Evolutionary conservation across 805 yeast genomes (phyloP).

Genomic region (Teunomyces pallodes): DNA sequence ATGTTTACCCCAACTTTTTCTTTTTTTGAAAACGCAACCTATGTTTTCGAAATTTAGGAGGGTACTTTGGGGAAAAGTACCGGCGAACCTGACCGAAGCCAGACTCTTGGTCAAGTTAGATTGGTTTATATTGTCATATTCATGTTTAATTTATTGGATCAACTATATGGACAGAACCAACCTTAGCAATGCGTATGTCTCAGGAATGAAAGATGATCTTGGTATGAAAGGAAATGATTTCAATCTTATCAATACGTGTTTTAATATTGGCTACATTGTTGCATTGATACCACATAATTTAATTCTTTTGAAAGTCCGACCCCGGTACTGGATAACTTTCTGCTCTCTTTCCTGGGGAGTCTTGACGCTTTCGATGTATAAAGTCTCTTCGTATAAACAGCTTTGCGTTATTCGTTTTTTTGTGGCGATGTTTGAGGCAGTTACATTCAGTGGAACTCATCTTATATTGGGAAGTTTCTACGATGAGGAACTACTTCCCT

Average conservation of each 20-base stretch:
- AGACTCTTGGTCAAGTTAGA: constrained; percentile 35
- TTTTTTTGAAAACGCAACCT: neutral
- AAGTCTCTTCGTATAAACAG: constrained; percentile 45
- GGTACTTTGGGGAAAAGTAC: constrained; percentile 29
- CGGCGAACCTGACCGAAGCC: constrained; percentile 28
- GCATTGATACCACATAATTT: constrained; percentile 63
- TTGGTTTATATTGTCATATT: constrained; percentile 41
- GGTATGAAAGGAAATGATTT: constrained; percentile 47
- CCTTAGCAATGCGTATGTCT: constrained; percentile 58
- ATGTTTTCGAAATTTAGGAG: constrained; percentile 5
- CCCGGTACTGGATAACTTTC: constrained; percentile 54
- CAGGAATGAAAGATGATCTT: constrained; percentile 62
- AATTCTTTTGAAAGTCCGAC: constrained; percentile 49
- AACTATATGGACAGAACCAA: constrained; percentile 61
- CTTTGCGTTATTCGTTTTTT: constrained; percentile 59
- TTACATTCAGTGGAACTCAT: constrained; percentile 56
- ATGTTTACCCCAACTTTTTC: too few species aligned
- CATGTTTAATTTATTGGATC: constrained; percentile 41
- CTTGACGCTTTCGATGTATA: constrained; percentile 50
- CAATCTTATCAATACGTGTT: constrained; percentile 53
- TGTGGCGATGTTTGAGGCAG: constrained; percentile 59
- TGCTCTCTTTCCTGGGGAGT: constrained; percentile 58
- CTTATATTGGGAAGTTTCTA: constrained; percentile 54
- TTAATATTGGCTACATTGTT: constrained; percentile 59
- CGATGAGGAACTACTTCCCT: constrained; percentile 34